Evolutionary conservation across 768 basidiomycete species (phyloP), one percentile per base, ranked within the genome.

Genomic region (Russula virescens): DNA sequence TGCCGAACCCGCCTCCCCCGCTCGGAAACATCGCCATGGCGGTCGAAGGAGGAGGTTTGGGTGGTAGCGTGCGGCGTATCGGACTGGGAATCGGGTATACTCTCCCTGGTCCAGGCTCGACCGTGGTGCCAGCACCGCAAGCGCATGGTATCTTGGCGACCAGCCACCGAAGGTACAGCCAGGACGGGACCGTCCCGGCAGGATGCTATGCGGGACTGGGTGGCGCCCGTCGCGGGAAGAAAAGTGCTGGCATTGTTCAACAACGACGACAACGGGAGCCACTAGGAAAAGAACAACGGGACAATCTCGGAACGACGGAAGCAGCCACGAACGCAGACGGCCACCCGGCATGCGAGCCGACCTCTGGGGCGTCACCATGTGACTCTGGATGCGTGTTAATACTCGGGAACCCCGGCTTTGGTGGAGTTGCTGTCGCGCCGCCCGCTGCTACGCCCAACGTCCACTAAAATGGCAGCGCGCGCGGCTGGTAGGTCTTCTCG

Each of bases 31-130:
- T 26, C 21, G 48, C 31, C 46, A 34, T 19, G 9, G 47, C 55
- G 5, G 34, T 25, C 11, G 64, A 56, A 31, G 57, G 48, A 19
- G 18, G 31, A 5, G 14, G 46, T 23, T 53, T 66, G 19, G 57
- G 62, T 13, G 57, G 62, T 7, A 50, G 67, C 25, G 65, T 68
- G 58, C 61, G 54, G 18, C 65, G 55, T 26, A 63, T 68, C 23
- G 67, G 67, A 25, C 43, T 60, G 23, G 67, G 67, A 35, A 68
- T 68, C 42, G 67, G 67, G 5, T 68, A 62, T 61, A 60, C 65
- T 25, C 65, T 66, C 26, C 58, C 62, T 52, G 42, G 19, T 31
- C 45, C 55, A 34, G 43, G 55, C 34, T 38, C 55, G 28, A 54
- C 51, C 23, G 34, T 47, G 26, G 28, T 14, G 25, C 38, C 49